Base-by-base conservation (phyloP, 2,329 filamentous ascomycete genomes). In the Nemania abortiva region DNA sequence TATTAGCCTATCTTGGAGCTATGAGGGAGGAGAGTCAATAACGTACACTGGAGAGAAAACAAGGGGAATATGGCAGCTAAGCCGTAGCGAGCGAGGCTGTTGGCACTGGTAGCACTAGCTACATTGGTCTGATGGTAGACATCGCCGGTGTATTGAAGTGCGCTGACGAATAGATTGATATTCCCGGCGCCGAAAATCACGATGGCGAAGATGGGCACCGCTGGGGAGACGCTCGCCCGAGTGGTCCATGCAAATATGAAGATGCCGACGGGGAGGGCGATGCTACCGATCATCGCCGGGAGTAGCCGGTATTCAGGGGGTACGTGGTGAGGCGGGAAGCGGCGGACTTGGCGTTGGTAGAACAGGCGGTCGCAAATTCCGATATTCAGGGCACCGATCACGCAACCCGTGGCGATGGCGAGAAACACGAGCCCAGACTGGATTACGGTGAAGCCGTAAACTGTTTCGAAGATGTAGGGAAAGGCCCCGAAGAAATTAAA, bases 191-290 rank as follows among this genome's bases (percentile, higher is more conserved):
- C 86, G 73, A 90, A 90, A 0, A 85, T 81, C 2, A 89, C 79
- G 7, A 88, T 85, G 3, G 86, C 84, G 0, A 85, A 76, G 0
- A 84, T 82, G 0, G 86, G 83, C 24, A 83, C 83, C 0, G 82
- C 84, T 86, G 87, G 89, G 3, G 83, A 82, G 1, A 85, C 75
- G 6, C 79, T 80, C 0, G 71, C 66, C 4, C 81, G 77, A 0
- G 86, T 84, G 1, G 85, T 84, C 88, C 88, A 90, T 0, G 83
- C 87, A 71, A 89, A 89, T 87, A 88, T 89, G 73, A 90, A 89
- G 10, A 90, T 75, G 0, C 84, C 84, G 0, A 86, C 60, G 0
- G 87, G 86, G 6, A 89, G 76, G 0, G 85, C 84, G 15, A 87
- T 52, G 67, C 86, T 86, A 0, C 87, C 88, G 9, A 89, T 77